Conservation (phyloP, 768 basidiomycete genomes). For the Mycena capillaripes region DNA sequence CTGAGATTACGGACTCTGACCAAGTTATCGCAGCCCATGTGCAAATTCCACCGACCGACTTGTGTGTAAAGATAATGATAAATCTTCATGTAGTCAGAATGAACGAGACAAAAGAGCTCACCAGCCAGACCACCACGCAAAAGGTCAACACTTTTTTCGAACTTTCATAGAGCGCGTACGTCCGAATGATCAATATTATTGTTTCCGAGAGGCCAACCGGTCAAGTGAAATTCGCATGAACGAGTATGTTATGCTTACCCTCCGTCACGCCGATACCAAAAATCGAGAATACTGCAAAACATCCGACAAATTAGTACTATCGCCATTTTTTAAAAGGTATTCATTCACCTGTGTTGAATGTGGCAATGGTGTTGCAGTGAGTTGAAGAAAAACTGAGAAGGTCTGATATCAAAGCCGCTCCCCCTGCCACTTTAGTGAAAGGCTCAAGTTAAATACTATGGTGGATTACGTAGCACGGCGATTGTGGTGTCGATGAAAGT, state of each 20-base stretch:
- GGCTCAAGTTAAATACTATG: not conserved
- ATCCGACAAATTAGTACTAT: not conserved
- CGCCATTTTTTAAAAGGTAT: not conserved
- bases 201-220: not conserved
- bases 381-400: not conserved
- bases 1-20: not conserved
- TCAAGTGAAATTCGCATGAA: not conserved
- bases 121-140: not conserved
- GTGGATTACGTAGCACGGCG: not conserved
- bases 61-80: not conserved
- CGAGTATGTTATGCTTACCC: not conserved
- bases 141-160: not conserved
- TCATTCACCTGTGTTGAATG: slow-evolving; percentile 1
- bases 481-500: not conserved
- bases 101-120: not conserved
- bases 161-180: not conserved
- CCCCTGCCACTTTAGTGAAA: not conserved
- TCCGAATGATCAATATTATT: not conserved
- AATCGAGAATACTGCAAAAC: not conserved
- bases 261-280: not conserved
- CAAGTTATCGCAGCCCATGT: not conserved
- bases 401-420: not conserved
- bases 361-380: not conserved
- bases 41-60: not conserved
- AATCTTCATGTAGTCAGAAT: not conserved